phyloP scores from a whole-genome alignment of 495 filamentous ascomycete genomes.

The Aspergillus heteromorphus region DNA sequence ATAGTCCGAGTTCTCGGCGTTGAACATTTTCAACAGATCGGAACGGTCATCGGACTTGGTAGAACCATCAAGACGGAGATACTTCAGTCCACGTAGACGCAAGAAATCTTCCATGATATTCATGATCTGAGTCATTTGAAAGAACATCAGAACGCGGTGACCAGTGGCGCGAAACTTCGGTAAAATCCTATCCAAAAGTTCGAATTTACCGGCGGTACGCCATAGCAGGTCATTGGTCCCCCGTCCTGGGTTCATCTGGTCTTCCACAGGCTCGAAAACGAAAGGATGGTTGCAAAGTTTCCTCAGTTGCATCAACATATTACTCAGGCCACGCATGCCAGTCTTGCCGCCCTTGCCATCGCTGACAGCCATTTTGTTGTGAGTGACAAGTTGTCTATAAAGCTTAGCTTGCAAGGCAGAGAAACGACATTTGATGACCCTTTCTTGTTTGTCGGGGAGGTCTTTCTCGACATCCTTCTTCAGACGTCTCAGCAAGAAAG shows the following conservation, averaged over 20 bases:
- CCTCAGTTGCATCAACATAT: slow-evolving; percentile 99
- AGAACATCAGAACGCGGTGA: slow-evolving; percentile 98
- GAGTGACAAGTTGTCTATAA: slow-evolving; percentile 92
- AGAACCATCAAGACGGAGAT: slow-evolving; percentile 89
- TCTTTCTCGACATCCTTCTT: slow-evolving; percentile 99
- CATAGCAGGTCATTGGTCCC: slow-evolving; percentile 88
- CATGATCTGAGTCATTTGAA: slow-evolving; percentile 99
- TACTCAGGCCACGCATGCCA: slow-evolving; percentile 90
- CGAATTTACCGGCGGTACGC: slow-evolving; percentile 96
- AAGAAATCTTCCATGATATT: slow-evolving; percentile 99
- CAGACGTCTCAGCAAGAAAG: slow-evolving; percentile 94
- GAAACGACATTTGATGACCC: slow-evolving; percentile 98
- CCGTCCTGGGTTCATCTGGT: slow-evolving; percentile 89
- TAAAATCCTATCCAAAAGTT: slow-evolving; percentile 84
- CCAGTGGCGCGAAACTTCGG: slow-evolving; percentile 87
- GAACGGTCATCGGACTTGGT: slow-evolving; percentile 98
- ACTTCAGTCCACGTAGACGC: slow-evolving; percentile 71
- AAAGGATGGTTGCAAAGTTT: slow-evolving; percentile 99
- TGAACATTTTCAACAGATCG: slow-evolving; percentile 81
- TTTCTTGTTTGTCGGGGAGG: slow-evolving; percentile 95
- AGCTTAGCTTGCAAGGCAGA: slow-evolving; percentile 88
- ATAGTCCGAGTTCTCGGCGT: slow-evolving; percentile 81
- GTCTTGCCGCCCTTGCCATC: slow-evolving; percentile 96
- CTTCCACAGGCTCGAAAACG: slow-evolving; percentile 95
- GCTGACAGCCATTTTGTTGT: slow-evolving; percentile 89